These are phyloP conservation scores for Coleophoma eucalyptorum DNA, from an alignment of 2,329 filamentous ascomycete genomes.

Conservation along the genomic window DNA sequence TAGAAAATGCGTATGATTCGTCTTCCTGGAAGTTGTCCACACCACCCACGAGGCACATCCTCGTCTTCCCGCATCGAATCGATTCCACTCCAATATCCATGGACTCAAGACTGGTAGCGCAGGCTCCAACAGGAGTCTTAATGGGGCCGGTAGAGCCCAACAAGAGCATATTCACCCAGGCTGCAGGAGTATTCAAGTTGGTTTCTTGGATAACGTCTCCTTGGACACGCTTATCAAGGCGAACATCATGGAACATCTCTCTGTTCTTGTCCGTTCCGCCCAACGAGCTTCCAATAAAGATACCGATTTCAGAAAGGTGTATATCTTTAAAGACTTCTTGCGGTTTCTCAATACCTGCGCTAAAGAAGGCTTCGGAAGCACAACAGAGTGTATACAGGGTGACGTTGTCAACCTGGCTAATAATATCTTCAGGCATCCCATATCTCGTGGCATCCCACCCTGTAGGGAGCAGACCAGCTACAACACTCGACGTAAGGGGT, in stretches of 20 bases:
- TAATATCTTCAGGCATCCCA: constrained; percentile 92
- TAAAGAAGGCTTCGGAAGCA: constrained; percentile 81
- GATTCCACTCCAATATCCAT: constrained; percentile 95
- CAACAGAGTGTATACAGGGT: constrained; percentile 91
- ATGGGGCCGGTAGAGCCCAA: constrained; percentile 93
- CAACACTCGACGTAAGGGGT: constrained; percentile 86
- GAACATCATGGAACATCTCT: constrained; percentile 95
- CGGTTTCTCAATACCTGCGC: constrained; percentile 90
- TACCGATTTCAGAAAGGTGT: constrained; percentile 92
- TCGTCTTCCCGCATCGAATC: constrained; percentile 94
- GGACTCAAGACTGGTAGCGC: constrained; percentile 93
- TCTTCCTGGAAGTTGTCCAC: constrained; percentile 98
- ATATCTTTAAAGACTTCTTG: constrained; percentile 99
- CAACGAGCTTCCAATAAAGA: constrained; percentile 95
- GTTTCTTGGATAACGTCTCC: constrained; percentile 98
- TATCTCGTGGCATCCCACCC: constrained; percentile 95
- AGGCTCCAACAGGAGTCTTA: constrained; percentile 95
- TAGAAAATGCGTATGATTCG: constrained; percentile 96
- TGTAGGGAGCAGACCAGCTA: constrained; percentile 91
- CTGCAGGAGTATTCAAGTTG: constrained; percentile 98
- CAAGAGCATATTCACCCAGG: constrained; percentile 98
- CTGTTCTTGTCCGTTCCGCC: constrained; percentile 84
- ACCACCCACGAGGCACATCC: constrained; percentile 91
- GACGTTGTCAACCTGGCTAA: constrained; percentile 90
- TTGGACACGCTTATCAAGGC: constrained; percentile 89